Base-by-base conservation (phyloP, 1,139 yeast species). In the Kurtzmaniella quercitrusa region DNA sequence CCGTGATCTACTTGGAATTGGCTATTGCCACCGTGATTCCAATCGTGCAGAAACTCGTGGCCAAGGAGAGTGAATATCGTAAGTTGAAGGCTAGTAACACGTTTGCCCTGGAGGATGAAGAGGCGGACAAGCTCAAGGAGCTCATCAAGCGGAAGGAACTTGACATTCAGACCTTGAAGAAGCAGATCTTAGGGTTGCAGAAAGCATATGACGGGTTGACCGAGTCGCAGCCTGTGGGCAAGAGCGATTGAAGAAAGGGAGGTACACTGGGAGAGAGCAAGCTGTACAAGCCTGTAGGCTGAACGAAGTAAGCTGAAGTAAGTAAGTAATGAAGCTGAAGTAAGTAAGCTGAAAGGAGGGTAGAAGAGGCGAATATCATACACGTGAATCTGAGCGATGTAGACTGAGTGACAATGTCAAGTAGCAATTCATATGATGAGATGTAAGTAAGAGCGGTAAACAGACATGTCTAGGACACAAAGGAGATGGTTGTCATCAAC, bases 11-110 rank as follows among this genome's bases (percentile, higher is more conserved):
- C 59, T 73, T 82, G 50, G 73, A 70, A 48, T 51, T 81, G 42
- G 82, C 86, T 3, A 79, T 82, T 45, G 72, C 70, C 43, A 81
- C 85, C 7, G 81, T 81, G 38, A 68, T 77, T 48, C 68, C 76
- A 33, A 70, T 83, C 44, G 70, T 83, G 40, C 73, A 70, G 51
- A 79, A 82, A 55, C 65, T 82, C 60, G 81, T 82, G 38, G 68
- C 68, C 51, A 82, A 82, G 59, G 81, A 82, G 58, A 67, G 70
- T 24, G 65, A 62, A 41, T 66, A 63, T 51, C 60, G 76, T 42
- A 46, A 56, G 25, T 53, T 72, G 41, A 49, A 51, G 18, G 48
- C 51, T 15, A 56, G 56, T 25, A 58, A 54, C n/a, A 48, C 48
- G 23, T 43, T 37, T 40, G 46, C 52, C 6, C 23, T 17, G 21